These are phyloP conservation scores for Penicillium pulvis DNA, from an alignment of 495 filamentous ascomycete species.

Conservation along the genomic window DNA sequence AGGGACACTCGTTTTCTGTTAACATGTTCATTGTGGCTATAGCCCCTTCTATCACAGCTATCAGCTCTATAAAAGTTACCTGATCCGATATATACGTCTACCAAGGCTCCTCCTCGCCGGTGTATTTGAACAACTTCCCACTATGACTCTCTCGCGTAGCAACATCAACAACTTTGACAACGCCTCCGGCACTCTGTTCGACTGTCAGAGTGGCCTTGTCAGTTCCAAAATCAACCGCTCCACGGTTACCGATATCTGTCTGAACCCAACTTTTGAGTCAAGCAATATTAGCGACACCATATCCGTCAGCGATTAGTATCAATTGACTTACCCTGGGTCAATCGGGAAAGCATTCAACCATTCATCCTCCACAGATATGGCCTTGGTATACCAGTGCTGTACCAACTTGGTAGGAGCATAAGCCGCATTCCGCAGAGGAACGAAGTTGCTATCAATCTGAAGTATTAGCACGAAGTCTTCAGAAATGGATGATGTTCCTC, in stretches of 20 bases:
- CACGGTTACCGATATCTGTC: conserved; percentile 50
- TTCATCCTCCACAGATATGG: conserved; percentile 43
- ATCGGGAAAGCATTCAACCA: conserved; percentile 37
- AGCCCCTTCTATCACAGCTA: too few relatives aligned
- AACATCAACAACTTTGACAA: conserved; percentile 37
- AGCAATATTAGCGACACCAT: not conserved
- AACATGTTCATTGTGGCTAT: too few relatives aligned
- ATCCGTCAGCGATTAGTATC: not conserved
- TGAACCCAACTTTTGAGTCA: conserved; percentile 28
- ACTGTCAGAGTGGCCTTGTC: conserved; percentile 30
- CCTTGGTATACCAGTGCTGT: conserved; percentile 37
- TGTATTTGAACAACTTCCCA: conserved; percentile 27
- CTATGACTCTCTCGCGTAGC: conserved; percentile 41
- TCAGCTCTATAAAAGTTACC: too few relatives aligned
- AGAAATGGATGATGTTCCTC: not conserved
- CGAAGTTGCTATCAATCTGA: conserved; percentile 1
- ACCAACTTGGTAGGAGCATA: conserved; percentile 43
- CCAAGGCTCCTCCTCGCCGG: conserved; percentile 6
- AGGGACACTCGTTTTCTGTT: too few relatives aligned
- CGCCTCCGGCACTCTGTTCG: conserved; percentile 36
- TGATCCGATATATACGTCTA: not conserved
- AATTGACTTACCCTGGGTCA: conserved; percentile 19
- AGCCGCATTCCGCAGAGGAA: conserved; percentile 30
- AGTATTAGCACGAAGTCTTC: not conserved
- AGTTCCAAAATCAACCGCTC: conserved; percentile 34